These are phyloP conservation scores for Erigeron philadelphicus DNA, from an alignment of 140 eudicot genomes.

Conservation along the genomic window DNA sequence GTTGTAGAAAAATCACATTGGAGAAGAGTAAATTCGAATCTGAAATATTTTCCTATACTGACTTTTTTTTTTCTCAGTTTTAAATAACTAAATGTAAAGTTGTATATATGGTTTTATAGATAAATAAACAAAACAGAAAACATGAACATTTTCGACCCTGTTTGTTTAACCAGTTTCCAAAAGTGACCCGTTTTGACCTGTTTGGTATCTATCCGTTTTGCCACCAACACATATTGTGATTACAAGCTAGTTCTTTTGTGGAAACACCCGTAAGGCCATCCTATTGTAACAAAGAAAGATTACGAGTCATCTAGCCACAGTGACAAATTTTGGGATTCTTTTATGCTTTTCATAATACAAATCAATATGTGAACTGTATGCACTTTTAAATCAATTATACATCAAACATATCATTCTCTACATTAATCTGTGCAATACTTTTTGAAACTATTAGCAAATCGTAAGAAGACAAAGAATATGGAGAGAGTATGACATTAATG, in stretches of 20 bases:
- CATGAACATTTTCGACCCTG: too few relatives aligned
- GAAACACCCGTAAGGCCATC: neutral
- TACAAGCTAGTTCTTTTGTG: neutral
- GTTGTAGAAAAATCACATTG: too few relatives aligned
- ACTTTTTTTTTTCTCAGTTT: too few relatives aligned
- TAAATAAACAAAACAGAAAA: too few relatives aligned
- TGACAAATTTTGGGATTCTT: neutral
- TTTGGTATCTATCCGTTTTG: too few relatives aligned
- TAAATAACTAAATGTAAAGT: too few relatives aligned
- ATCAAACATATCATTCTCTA: conserved; percentile 11
- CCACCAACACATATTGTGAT: neutral
- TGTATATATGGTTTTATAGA: too few relatives aligned
- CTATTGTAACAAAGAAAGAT: neutral
- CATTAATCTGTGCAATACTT: conserved; percentile 25
- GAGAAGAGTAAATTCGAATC: too few relatives aligned
- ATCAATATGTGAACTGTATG: conserved; percentile 6
- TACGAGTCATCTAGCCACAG: neutral
- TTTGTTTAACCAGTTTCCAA: too few relatives aligned
- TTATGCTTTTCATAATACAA: conserved; percentile 16
- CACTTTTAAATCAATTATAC: conserved; percentile 17
- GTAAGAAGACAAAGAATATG: conserved; percentile 53
- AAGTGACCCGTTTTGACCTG: too few relatives aligned
- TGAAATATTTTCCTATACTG: too few relatives aligned
- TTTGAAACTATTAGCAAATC: conserved; percentile 41
- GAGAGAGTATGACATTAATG: conserved; percentile 40